Conservation (phyloP, 495 filamentous ascomycete species). For the Cenococcum geophilum region DNA sequence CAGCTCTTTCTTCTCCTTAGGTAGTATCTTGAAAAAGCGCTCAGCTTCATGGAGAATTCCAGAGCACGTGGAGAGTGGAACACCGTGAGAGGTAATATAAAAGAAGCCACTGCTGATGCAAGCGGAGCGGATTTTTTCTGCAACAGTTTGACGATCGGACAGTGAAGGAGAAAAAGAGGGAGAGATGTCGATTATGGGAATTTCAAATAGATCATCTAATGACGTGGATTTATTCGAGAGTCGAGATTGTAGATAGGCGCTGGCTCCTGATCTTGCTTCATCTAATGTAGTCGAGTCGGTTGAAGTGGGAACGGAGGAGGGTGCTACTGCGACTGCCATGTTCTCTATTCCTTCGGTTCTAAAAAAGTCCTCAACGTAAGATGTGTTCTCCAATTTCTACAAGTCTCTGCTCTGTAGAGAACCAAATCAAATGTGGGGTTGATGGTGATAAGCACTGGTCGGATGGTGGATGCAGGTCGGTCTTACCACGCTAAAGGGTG, state of each 20-base stretch:
- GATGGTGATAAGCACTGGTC: neutral
- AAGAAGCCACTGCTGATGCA: constrained; percentile 46
- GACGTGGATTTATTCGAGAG: neutral
- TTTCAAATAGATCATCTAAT: constrained; percentile 14
- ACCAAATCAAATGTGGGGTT: neutral
- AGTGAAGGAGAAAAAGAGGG: constrained; percentile 37
- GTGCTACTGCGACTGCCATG: neutral
- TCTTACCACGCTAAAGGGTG: too few species aligned
- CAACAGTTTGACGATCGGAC: constrained; percentile 36
- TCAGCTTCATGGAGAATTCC: constrained; percentile 7
- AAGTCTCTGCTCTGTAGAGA: neutral
- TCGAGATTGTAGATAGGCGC: constrained; percentile 2
- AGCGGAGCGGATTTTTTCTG: constrained; percentile 40
- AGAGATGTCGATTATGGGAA: constrained; percentile 46
- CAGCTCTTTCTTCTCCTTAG: constrained; percentile 11
- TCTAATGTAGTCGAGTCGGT: neutral
- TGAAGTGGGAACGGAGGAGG: neutral
- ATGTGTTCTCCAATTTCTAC: neutral
- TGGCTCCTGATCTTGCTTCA: neutral
- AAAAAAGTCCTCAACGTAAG: too few species aligned
- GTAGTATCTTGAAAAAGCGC: constrained; percentile 15
- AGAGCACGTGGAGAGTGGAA: neutral
- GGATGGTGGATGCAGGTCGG: too few species aligned
- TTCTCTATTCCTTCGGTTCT: neutral
- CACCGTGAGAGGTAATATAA: constrained; percentile 39